Base-by-base conservation (phyloP, 1,284 basidiomycete species). In the Termitomyces sp. region DNA sequence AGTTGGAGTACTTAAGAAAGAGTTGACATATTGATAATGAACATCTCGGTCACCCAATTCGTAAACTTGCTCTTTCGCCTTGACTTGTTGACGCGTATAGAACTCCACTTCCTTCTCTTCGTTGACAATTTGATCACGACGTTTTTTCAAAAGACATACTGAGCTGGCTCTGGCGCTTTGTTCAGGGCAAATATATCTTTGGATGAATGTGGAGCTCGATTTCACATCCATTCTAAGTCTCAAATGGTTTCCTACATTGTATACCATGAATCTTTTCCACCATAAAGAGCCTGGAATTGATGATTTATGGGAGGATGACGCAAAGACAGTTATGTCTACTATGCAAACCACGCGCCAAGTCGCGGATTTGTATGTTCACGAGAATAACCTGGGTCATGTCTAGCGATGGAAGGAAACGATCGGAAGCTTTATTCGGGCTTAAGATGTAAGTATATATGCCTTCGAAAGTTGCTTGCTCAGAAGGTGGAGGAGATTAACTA, bases 41-140 rank as follows among this genome's bases (percentile, higher is more conserved):
- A 68, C 56, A 50, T 69, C 64, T 47, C 68, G 59, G 47, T 73
- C 70, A 24, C 70, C 70, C 39, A 66, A 58, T 43, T 56, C 59
- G 44, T 65, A 24, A 24, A 63, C 52, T n/a, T 39, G 45, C 21
- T 52, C 33, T 19, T 47, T 47, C n/a, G 39, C 54, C 36, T 51
- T 50, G 12, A 36, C 62, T 50, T 67, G 62, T 36, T 63, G 59
- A 5, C 57, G 45, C 2, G 64, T 51, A 39, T 56, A 56, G 10
- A 58, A 47, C 2, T 51, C 28, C 19, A 59, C 24, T 24, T 24
- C 24, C 24, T 53, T 55, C 12, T 60, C 64, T 43, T 68, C 62
- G 34, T 51, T 51, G 24, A 64, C 46, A 40, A 67, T 33, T 8
- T 53, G 55, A 49, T 79, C 77, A 17, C 80, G 71, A 30, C 74